Conservation (phyloP, 345 rosid genomes). For the Hevea brasiliensis region DNA sequence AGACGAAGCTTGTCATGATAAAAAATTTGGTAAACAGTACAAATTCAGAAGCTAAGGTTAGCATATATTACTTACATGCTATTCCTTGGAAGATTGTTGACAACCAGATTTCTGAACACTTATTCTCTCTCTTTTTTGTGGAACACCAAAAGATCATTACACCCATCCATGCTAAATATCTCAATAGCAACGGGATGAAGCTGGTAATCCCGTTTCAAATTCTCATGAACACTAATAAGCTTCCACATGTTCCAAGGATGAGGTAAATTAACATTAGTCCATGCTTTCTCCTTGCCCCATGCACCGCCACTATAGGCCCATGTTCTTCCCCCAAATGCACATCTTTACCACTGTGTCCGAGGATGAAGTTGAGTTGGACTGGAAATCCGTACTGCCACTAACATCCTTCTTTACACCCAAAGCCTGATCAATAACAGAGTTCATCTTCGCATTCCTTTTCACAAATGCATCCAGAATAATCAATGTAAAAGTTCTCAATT, state of each 20-base stretch:
- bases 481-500: constrained; percentile 91
- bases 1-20: too few species aligned
- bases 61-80: constrained; percentile 68
- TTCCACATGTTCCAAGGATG: constrained; percentile 99
- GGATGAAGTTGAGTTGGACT: constrained; percentile 82
- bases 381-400: constrained; percentile 70
- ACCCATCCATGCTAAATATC: constrained; percentile 99
- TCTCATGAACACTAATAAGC: constrained; percentile 89
- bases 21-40: not conserved
- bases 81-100: constrained; percentile 95
- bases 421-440: constrained; percentile 98
- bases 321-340: constrained; percentile 84
- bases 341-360: constrained; percentile 61
- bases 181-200: constrained; percentile 98
- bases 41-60: constrained; percentile 1
- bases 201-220: constrained; percentile 98
- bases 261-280: constrained; percentile 72
- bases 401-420: constrained; percentile 96
- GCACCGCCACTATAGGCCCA: constrained; percentile 99
- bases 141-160: constrained; percentile 93
- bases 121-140: constrained; percentile 99
- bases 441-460: constrained; percentile 97
- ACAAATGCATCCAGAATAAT: constrained; percentile 76
- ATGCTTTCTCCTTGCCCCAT: constrained; percentile 95
- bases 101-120: constrained; percentile 88